Base-by-base conservation (phyloP, 208 protist species). In the Acanthamoeba healyi region DNA sequence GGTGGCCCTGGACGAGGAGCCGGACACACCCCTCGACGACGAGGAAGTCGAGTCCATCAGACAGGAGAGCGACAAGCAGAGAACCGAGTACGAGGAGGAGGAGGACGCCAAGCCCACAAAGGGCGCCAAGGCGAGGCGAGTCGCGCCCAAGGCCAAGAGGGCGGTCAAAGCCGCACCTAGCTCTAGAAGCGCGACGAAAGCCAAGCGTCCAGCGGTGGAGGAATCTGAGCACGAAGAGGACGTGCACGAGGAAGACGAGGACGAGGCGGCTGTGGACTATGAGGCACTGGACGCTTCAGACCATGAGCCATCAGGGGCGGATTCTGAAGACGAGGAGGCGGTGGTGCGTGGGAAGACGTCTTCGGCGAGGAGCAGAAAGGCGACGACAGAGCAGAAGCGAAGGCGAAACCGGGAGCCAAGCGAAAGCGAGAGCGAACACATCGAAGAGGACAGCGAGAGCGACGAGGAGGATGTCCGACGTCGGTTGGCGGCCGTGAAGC, bases 1-100 rank as follows among this genome's bases (percentile, higher is more conserved):
- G n/a, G 5, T 61, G 24, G 77, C 40, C 1, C 40, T 51, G 42
- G 49, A 61, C 77, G 14, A 51, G 6, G 29, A 51, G 9, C 65
- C 65, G 17, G 77, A 58, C 77, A 14, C 49, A 4, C 44, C 34
- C 1, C 77, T 86, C 32, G 77, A 86, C 44, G 77, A 86, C 0
- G 42, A 51, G 1, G 49, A 61, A 38, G 29, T 58, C n/a, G 77
- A 51, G 6, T 34, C 40, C 2, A 26, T 86, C 44, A 32, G 32
- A 34, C 77, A 86, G 77, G 77, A 12, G 77, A n/a, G 34, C 26
- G 70, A 81, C 34, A 49, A 7, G 17, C 77, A 34, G 42, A 86
- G 12, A 10, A 22, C 1, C 7, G 40, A 51, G 40, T 44, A 49
- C n/a, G 42, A 86, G 6, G 77, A 51, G 10, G 36, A 86, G 9